These are phyloP conservation scores for Medicago truncatula DNA, from an alignment of 306 rosid genomes.

Conservation along the genomic window MtrunA17r5.0-ANR NC_053047.1:1518001-1518500, in stretches of 20 bases:
- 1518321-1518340: constrained; percentile 92
- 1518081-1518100: constrained; percentile 86
- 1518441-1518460: no score
- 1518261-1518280: constrained; percentile 84
- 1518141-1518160: constrained; percentile 97
- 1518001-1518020: constrained; percentile 94
- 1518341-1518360: constrained; percentile 96
- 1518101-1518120: constrained; percentile 86
- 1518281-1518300: constrained; percentile 77
- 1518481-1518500: background rate
- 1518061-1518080: constrained; percentile 95
- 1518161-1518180: constrained; percentile 94
- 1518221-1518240: constrained; percentile 85
- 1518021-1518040: constrained; percentile 96
- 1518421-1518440: no score
- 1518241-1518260: constrained; percentile 88
- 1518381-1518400: constrained; percentile 90
- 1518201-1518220: constrained; percentile 92
- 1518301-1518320: constrained; percentile 78
- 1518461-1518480: no score
- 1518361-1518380: constrained; percentile 88
- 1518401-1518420: background rate
- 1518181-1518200: constrained; percentile 87
- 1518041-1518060: constrained; percentile 94
- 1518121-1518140: constrained; percentile 76